Base-by-base conservation (phyloP, 768 basidiomycete species). In the Trametes sanguinea region DNA sequence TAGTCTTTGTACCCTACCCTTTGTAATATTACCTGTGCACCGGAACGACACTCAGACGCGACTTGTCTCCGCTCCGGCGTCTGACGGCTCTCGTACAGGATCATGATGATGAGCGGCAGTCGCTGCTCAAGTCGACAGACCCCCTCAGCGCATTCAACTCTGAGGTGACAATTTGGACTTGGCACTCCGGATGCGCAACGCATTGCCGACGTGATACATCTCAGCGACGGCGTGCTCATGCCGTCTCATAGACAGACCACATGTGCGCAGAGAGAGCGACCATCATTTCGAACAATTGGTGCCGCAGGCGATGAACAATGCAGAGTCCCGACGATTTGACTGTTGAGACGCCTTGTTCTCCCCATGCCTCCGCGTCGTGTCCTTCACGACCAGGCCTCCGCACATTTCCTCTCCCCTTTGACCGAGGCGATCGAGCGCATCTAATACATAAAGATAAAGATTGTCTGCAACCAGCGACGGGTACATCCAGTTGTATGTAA, bases 361-460 rank as follows among this genome's bases (percentile, higher is more conserved):
- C 22, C 22, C 22, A 22, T 22, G 22, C 1, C 22, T 11, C 37
- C 6, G 39, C 17, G 35, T 52, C 51, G 40, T 40, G 51, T 52
- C 37, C 37, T 17, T 32, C 33, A 2, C 16, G 13, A 30, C n/a
- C 1, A 16, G 6, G n/a, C 51, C 5, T 40, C 27, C 37, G 6
- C 51, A n/a, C 7, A 6, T 22, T 10, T 9, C 22, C 27, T 33
- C 11, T 1, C 29, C 22, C 22, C 22, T 22, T 22, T 22, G 22
- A 22, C 22, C 22, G 1, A 22, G 22, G 22, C 22, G 22, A 10
- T 16, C 54, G 33, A 22, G 16, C 10, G 30, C 50, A 39, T 39
- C 35, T 52, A 35, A 64, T 64, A 64, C 22, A 64, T 64, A 64
- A 40, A 47, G 40, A 64, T 60, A 29, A 64, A 64, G 42, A 64